phyloP scores from a whole-genome alignment of 2,329 filamentous ascomycete genomes.

The Microsporum audouinii region DNA sequence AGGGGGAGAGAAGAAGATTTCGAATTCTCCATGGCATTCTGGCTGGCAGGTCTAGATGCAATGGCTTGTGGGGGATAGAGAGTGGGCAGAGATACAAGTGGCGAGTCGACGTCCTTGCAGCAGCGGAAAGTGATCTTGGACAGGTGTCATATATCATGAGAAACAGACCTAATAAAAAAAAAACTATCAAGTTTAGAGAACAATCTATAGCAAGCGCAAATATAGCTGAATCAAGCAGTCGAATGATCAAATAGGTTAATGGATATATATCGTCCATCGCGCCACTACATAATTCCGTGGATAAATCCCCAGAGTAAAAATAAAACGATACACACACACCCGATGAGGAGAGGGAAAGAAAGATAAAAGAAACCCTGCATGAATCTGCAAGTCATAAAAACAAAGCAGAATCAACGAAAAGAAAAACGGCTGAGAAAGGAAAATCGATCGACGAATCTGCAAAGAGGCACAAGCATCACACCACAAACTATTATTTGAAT shows the following conservation, averaged over 20 bases:
- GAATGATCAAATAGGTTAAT: conserved; percentile 1
- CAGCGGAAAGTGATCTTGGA: neutral
- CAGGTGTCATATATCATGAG: neutral
- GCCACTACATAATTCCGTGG: neutral
- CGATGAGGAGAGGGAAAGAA: neutral
- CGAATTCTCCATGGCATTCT: neutral
- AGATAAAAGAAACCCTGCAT: neutral
- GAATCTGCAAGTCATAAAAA: conserved; percentile 2
- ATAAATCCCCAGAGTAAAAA: neutral
- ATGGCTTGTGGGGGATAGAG: neutral
- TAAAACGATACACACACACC: neutral
- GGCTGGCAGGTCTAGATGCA: neutral
- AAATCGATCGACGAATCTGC: conserved; percentile 2
- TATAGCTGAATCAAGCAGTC: neutral
- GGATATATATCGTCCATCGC: neutral
- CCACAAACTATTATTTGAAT: neutral
- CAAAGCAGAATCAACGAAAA: neutral
- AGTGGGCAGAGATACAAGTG: neutral
- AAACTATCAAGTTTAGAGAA: neutral
- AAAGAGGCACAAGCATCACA: conserved; percentile 1
- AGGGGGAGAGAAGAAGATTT: neutral
- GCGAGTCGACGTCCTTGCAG: neutral
- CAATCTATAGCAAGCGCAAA: neutral
- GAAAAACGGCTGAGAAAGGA: neutral
- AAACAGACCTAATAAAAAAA: neutral